Base-by-base conservation (phyloP, 192 early-diverging fungal species). In the Gonapodya prolifera region DNA sequence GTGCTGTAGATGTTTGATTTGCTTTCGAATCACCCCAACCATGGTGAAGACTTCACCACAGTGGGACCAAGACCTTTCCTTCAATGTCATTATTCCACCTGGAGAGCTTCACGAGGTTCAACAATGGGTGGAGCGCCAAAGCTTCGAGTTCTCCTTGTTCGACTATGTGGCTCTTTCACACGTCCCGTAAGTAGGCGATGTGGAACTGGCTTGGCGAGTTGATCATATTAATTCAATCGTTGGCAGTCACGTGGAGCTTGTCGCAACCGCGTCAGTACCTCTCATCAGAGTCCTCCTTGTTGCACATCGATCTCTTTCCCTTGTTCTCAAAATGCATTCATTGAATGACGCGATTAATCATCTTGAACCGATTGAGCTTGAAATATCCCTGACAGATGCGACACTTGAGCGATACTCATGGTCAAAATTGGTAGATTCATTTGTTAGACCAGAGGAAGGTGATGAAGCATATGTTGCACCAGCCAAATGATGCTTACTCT, bases 21-120 rank as follows among this genome's bases (percentile, higher is more conserved):
- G n/a, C n/a, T n/a, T n/a, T n/a, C n/a, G n/a, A n/a, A n/a, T n/a
- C 77, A 23, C 73, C 75, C 28, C 69, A 2, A 1, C 28, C 1
- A 35, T 33, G 23, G 8, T 61, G 2, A 36, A 79, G 75, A 69
- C 69, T 17, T 75, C 76, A 69, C 80, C 79, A 23, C 61, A 78
- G 17, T 85, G 84, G 84, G 78, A 85, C 69, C 84, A 85, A 70
- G 81, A 79, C 33, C 70, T 85, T 28, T 33, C 35, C 1, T 79
- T 85, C 33, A 35, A 76, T 35, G 79, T 85, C 34, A 76, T 75
- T n/a, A 85, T 85, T 29, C 84, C 84, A 0, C 81, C 80, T 0
- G 84, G 84, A n/a, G 78, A 81, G 69, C 77, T 83, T 16, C 78
- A 81, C 45, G 84, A 85, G 35, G 74, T 85, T n/a, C 78, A 80